phyloP scores from a whole-genome alignment of 2,329 filamentous ascomycete genomes.

The Colletotrichum truncatum region DNA sequence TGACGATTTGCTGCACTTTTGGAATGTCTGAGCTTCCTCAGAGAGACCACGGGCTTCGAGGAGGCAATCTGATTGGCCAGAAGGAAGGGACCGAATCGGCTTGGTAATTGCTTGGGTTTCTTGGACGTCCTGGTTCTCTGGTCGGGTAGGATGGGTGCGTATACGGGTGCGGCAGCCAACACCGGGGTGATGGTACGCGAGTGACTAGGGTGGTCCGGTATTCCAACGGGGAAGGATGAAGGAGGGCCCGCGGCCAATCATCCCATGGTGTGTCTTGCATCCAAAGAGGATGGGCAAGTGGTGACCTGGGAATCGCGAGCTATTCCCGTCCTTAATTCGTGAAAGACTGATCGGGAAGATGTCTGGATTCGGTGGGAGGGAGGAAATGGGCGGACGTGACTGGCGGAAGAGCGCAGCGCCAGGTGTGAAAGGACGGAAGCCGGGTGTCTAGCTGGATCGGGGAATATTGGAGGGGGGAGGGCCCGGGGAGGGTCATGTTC shows the following conservation, averaged over 20 bases:
- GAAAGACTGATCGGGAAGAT: background rate
- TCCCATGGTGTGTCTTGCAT: background rate
- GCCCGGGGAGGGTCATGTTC: background rate
- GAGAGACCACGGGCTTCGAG: slow-evolving; percentile 8
- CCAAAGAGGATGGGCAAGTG: background rate
- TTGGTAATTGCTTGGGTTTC: slow-evolving; percentile 26
- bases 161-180: slow-evolving; percentile 4
- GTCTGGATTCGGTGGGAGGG: background rate
- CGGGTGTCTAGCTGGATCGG: slow-evolving; percentile 13
- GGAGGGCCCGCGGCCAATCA: background rate
- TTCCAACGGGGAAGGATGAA: background rate
- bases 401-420: background rate
- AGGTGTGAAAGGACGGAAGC: background rate
- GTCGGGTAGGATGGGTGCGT: background rate
- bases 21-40: background rate
- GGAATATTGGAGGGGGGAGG: background rate
- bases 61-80: background rate
- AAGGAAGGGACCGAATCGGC: background rate
- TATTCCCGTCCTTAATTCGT: background rate
- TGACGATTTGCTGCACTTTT: too few relatives aligned
- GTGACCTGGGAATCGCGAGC: background rate
- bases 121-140: slow-evolving; percentile 10
- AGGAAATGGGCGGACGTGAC: background rate
- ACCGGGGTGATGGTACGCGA: background rate
- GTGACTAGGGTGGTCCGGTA: background rate